Evolutionary conservation across 768 basidiomycete species (phyloP).

Genomic region (Mycena haematopus): DNA sequence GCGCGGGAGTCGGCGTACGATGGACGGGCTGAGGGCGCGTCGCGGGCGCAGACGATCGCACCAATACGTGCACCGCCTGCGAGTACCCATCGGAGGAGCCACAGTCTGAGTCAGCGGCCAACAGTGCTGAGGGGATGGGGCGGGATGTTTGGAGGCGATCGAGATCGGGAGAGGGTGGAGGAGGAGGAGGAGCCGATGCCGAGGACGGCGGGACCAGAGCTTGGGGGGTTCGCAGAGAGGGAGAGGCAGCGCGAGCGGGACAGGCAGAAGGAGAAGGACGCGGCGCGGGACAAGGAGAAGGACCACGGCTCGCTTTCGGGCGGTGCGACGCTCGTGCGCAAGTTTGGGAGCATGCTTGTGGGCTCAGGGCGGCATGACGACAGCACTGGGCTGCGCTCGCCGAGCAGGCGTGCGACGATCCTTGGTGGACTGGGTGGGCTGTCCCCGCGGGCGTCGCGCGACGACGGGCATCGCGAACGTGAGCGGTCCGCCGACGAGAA

Average conservation of each 20-base stretch:
- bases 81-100: conserved; percentile 81
- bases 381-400: conserved; percentile 37
- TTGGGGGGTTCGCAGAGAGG: conserved; percentile 56
- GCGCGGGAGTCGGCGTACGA: background rate
- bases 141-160: conserved; percentile 60
- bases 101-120: conserved; percentile 83
- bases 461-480: conserved; percentile 39
- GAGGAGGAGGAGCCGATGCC: conserved; percentile 45
- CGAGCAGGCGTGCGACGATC: conserved; percentile 53
- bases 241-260: conserved; percentile 33
- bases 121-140: conserved; percentile 60
- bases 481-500: conserved; percentile 34
- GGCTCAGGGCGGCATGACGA: conserved; percentile 52
- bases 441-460: conserved; percentile 41
- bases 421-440: conserved; percentile 51
- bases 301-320: conserved; percentile 50
- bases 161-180: conserved; percentile 14
- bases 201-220: conserved; percentile 71
- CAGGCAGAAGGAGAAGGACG: conserved; percentile 51
- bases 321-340: conserved; percentile 76
- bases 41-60: conserved; percentile 37
- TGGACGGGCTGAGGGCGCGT: conserved; percentile 3
- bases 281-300: conserved; percentile 44
- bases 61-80: conserved; percentile 76
- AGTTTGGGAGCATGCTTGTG: conserved; percentile 75